phyloP scores from a whole-genome alignment of 2,329 filamentous ascomycete genomes.

The Chaetomium globosum region DNA sequence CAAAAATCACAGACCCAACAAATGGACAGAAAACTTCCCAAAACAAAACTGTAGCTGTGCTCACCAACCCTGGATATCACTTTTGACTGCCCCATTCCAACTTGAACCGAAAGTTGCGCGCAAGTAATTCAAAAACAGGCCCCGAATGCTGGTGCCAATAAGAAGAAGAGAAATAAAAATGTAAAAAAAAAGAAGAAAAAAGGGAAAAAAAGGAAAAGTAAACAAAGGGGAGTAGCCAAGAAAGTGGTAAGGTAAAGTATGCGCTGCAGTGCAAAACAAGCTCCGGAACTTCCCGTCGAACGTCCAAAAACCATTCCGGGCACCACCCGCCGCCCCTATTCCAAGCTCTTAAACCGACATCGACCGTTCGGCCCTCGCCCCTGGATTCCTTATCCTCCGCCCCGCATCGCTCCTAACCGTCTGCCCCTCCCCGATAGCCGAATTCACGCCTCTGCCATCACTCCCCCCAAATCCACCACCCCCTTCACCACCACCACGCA shows the following conservation, averaged over 20 bases:
- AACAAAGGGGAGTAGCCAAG: not conserved
- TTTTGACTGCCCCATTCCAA: not conserved
- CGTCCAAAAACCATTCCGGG: not conserved
- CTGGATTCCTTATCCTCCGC: not conserved
- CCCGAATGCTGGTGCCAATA: not conserved
- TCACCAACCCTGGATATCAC: not conserved
- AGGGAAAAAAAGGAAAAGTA: not conserved
- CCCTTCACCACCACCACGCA: not conserved
- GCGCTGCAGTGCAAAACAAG: not conserved
- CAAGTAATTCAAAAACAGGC: not conserved
- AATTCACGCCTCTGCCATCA: constrained; percentile 19
- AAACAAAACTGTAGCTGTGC: not conserved
- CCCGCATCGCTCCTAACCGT: constrained; percentile 24
- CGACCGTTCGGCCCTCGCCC: not conserved
- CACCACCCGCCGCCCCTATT: not conserved
- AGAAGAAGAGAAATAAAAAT: not conserved
- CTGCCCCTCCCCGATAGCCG: constrained; percentile 22
- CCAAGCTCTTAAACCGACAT: constrained; percentile 18
- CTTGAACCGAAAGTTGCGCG: not conserved
- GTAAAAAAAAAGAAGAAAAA: not conserved
- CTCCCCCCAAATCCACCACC: not conserved
- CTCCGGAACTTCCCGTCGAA: not conserved
- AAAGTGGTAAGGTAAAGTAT: not conserved
- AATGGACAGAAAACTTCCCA: not conserved
- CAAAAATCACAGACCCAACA: not conserved